Conservation (phyloP, 495 filamentous ascomycete species). For the Tuber calosporum region DNA sequence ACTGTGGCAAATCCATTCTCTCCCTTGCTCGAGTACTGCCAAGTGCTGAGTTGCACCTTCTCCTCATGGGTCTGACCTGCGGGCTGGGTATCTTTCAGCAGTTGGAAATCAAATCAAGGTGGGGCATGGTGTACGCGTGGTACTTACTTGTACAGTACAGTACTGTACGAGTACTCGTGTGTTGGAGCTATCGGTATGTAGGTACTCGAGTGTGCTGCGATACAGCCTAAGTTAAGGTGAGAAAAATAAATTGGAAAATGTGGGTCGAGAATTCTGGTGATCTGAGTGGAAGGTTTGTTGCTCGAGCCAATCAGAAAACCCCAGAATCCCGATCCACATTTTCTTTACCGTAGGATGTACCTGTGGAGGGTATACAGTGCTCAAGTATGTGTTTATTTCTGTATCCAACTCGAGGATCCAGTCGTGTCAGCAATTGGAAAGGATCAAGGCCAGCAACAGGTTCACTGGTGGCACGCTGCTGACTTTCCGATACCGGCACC, state of each 20-base stretch:
- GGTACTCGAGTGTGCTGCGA: too few species aligned
- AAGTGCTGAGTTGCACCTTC: background rate
- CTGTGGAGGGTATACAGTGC: background rate
- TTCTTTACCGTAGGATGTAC: too few species aligned
- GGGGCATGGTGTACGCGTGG: background rate
- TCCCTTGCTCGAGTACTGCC: background rate
- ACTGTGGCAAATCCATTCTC: background rate
- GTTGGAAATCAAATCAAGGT: background rate
- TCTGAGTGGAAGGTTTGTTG: too few species aligned
- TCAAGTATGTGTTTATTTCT: background rate
- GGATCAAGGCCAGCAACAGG: background rate
- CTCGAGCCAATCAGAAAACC: too few species aligned
- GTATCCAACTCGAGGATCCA: background rate
- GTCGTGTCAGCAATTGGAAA: background rate
- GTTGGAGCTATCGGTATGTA: too few species aligned
- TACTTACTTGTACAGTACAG: too few species aligned
- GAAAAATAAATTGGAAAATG: too few species aligned
- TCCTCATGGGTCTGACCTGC: background rate
- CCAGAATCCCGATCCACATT: too few species aligned
- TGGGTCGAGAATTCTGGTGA: too few species aligned
- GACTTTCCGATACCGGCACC: background rate
- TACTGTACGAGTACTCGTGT: too few species aligned
- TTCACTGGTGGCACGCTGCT: background rate
- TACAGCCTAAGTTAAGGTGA: too few species aligned
- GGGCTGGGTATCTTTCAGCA: background rate